Evolutionary conservation across 176 grass and related monocot genomes (phyloP), one percentile per base, ranked within the genome.

Genomic region (Elymus sibiricus): DNA sequence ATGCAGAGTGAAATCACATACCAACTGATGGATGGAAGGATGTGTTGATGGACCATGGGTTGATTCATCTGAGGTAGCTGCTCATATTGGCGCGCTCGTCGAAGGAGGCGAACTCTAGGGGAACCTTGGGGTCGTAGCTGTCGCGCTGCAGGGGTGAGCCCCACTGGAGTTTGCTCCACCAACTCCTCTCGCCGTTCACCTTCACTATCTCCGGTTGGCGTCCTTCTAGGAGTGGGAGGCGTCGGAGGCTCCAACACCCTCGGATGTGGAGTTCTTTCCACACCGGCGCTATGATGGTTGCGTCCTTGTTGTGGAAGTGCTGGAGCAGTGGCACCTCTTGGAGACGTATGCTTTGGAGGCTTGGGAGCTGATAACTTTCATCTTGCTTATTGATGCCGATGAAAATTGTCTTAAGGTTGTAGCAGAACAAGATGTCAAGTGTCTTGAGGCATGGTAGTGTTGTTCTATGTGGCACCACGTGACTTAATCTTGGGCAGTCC

Each of bases 371-470:
- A 12, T 13, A 14, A 11, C 0, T 2, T 0, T 0, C 0, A 1
- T 0, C 0, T 0, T 0, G 0, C 4, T 0, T 0, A 9, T 1
- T n/a, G n/a, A n/a, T 6, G 6, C 0, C 0, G 2, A 64, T 24
- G 77, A 85, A 85, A 35, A 85, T 42, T 46, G 43, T 9, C 55
- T 59, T 59, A 21, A 59, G 21, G 7, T 59, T 59, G 55, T 21
- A 59, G 55, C 55, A 59, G 19, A 59, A 59, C 21, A 59, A 7
- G 7, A 59, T 58, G 55, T 58, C 55, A 22, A 59, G 17, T 22
- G 55, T 58, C 55, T 21, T 58, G 5, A 89, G 60, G 4, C 11
- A 5, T 0, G 44, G 68, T 7, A 89, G 77, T 4, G 84, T 4
- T 19, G 43, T 4, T 59, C 0, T 2, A n/a, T 22, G 19, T 59